These are phyloP conservation scores for Diaporthe citri DNA, from an alignment of 2,329 filamentous ascomycete genomes.

Conservation along the genomic window DNA sequence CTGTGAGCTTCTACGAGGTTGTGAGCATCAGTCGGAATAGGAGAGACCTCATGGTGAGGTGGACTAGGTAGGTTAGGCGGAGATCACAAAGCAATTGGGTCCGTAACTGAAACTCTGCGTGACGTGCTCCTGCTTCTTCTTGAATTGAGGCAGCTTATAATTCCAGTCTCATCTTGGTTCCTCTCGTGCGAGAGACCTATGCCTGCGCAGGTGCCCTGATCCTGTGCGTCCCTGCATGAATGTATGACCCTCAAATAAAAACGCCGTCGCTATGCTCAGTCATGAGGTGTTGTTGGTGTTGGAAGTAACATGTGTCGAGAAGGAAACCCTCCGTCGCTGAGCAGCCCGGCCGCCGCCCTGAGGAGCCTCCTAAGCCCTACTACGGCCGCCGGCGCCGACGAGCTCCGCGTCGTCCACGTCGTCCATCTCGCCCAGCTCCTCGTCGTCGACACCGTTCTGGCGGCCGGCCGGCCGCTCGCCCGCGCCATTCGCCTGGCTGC, in stretches of 20 bases:
- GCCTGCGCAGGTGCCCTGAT: conserved; percentile 1
- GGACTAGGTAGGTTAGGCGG: neutral
- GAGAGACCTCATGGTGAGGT: neutral
- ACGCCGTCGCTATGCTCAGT: conserved; percentile 40
- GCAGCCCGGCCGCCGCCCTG: conserved; percentile 2
- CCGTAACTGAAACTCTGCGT: too few relatives aligned
- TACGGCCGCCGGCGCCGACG: conserved; percentile 35
- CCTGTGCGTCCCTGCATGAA: neutral
- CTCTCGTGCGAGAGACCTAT: neutral
- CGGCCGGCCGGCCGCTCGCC: conserved; percentile 2
- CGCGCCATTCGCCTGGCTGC: conserved; percentile 27
- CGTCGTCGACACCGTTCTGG: conserved; percentile 33
- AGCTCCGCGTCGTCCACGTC: conserved; percentile 38
- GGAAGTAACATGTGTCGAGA: neutral
- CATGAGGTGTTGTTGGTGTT: neutral
- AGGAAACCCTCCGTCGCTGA: conserved; percentile 26
- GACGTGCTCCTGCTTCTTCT: neutral
- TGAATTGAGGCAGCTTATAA: neutral
- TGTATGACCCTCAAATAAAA: neutral
- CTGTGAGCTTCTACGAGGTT: too few relatives aligned
- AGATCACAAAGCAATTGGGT: neutral
- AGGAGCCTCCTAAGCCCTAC: conserved; percentile 34
- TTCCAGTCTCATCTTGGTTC: neutral
- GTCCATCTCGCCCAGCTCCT: conserved; percentile 41
- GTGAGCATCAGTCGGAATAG: neutral